phyloP scores from a whole-genome alignment of 2,329 filamentous ascomycete genomes.

The Leptographium radiaticola region DNA sequence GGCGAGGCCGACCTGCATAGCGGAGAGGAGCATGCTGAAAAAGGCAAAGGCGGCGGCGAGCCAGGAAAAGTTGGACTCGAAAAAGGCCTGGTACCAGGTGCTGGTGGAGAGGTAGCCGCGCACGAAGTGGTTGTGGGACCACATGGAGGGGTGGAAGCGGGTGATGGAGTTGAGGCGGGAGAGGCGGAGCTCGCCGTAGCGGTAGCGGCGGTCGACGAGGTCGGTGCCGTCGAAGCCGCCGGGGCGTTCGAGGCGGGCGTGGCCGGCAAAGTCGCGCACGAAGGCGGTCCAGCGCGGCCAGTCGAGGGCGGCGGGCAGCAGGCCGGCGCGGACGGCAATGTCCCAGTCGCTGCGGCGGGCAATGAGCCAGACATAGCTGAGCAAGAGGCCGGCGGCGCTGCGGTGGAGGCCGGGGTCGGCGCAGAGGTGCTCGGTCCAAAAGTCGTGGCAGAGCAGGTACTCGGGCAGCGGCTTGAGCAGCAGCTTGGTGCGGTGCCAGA shows the following conservation, averaged over 20 bases:
- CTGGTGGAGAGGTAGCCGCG: neutral
- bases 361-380: neutral
- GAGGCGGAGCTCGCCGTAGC: neutral
- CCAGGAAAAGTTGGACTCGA: neutral
- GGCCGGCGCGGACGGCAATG: neutral
- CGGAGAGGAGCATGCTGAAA: neutral
- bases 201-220: neutral
- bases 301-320: neutral
- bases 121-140: neutral
- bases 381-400: neutral
- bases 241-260: too few species aligned
- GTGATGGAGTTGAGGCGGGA: neutral
- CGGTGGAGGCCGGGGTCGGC: neutral
- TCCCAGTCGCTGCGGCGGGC: neutral
- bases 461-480: neutral
- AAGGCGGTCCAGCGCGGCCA: neutral
- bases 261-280: neutral
- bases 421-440: neutral
- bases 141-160: neutral
- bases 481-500: neutral
- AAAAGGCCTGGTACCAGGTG: slow-evolving; percentile 1
- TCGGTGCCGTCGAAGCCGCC: neutral
- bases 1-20: neutral
- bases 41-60: neutral
- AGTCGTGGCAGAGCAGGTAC: neutral